A percentile compares a stretch with the other conserved stretches of the same genome.
Evolutionary conservation across 495 filamentous ascomycete species (phyloP).

Genomic region (Xylaria telfairii): DNA sequence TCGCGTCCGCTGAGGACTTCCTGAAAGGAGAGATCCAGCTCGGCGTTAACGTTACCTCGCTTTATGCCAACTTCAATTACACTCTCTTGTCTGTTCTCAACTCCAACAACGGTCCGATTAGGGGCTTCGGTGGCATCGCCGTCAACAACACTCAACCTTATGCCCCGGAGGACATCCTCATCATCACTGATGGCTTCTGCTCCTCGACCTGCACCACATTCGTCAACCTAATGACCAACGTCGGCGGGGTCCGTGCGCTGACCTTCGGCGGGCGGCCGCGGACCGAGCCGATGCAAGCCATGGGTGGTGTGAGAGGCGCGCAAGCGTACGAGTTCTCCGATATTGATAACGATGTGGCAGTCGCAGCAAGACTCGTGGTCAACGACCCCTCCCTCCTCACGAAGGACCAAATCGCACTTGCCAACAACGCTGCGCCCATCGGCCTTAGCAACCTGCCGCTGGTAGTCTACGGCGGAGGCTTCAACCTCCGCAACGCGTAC

Average conservation of each 20-base stretch:
- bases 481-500: conserved; percentile 49
- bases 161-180: conserved; percentile 44
- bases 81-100: conserved; percentile 5
- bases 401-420: conserved; percentile 22
- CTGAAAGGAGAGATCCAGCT: neutral
- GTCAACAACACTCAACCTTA: conserved; percentile 23
- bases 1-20: conserved; percentile 6
- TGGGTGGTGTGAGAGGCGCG: conserved; percentile 63
- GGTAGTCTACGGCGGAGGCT: conserved; percentile 24
- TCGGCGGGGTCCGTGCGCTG: conserved; percentile 62
- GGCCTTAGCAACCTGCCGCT: conserved; percentile 14
- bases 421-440: conserved; percentile 35
- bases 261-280: conserved; percentile 63
- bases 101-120: neutral
- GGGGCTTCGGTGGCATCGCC: conserved; percentile 1
- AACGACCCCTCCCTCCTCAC: neutral
- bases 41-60: conserved; percentile 11
- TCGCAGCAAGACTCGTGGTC: conserved; percentile 7
- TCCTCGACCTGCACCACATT: conserved; percentile 67
- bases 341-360: conserved; percentile 27
- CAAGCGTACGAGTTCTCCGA: conserved; percentile 30
- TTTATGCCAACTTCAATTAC: conserved; percentile 17
- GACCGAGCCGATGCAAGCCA: conserved; percentile 60
- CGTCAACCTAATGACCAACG: conserved; percentile 61
- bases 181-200: conserved; percentile 66